Evolutionary conservation across 2,329 filamentous ascomycete genomes (phyloP).

Genomic region (Sclerotinia borealis): DNA sequence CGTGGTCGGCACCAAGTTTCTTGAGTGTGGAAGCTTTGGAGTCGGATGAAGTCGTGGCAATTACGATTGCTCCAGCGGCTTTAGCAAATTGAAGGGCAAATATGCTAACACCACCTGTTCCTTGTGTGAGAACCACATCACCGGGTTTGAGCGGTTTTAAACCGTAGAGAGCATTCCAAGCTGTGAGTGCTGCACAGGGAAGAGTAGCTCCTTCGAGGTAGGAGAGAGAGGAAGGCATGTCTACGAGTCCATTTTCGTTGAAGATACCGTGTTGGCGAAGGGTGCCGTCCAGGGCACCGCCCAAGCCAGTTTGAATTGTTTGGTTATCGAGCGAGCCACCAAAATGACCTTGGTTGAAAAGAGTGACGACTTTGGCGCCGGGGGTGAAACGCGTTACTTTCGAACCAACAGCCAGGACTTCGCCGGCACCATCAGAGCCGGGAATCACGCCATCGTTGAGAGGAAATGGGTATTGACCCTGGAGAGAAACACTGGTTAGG

Average conservation of each 20-base stretch:
- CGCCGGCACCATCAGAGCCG: constrained; percentile 39
- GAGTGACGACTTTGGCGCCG: constrained; percentile 52
- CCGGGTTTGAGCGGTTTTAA: constrained; percentile 34
- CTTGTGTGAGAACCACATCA: constrained; percentile 37
- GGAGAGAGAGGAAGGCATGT: constrained; percentile 45
- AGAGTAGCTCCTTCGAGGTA: constrained; percentile 45
- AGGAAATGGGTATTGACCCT: constrained; percentile 28
- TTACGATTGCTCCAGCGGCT: constrained; percentile 37
- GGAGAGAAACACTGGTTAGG: not conserved
- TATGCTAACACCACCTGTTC: constrained; percentile 39
- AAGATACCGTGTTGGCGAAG: constrained; percentile 46
- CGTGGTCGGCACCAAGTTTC: constrained; percentile 37
- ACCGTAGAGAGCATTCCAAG: constrained; percentile 53
- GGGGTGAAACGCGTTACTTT: constrained; percentile 52
- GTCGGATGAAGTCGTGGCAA: constrained; percentile 37
- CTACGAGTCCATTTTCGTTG: constrained; percentile 53
- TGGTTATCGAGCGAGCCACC: constrained; percentile 22
- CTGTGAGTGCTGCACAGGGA: constrained; percentile 47
- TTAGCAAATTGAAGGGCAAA: constrained; percentile 38
- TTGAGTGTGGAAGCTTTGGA: constrained; percentile 35
- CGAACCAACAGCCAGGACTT: constrained; percentile 45
- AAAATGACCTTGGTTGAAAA: constrained; percentile 46
- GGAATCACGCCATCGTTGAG: constrained; percentile 27
- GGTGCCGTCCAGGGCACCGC: constrained; percentile 45
- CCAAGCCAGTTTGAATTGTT: constrained; percentile 44